Conservation (phyloP, 768 basidiomycete species). For the Termitomyces sp. region DNA sequence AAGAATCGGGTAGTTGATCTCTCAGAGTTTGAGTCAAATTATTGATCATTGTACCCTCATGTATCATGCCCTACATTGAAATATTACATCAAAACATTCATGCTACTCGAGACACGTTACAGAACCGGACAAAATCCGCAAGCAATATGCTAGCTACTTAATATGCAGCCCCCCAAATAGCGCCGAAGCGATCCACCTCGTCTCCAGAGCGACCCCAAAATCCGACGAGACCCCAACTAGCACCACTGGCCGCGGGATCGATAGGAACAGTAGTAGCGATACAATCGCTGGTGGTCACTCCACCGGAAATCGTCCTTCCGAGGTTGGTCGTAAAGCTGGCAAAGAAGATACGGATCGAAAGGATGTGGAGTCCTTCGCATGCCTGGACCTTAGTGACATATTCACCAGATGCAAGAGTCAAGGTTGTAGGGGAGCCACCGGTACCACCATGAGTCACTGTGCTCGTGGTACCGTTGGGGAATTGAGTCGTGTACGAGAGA, state of each 20-base stretch:
- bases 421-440: constrained; percentile 25
- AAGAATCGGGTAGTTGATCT: too few relatives aligned
- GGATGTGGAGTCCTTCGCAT: constrained; percentile 22
- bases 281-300: constrained; percentile 24
- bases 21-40: too few relatives aligned
- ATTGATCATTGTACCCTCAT: neutral
- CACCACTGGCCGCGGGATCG: constrained; percentile 21
- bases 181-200: constrained; percentile 25
- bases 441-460: constrained; percentile 27
- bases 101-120: neutral
- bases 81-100: neutral
- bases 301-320: constrained; percentile 23
- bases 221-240: constrained; percentile 25
- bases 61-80: neutral
- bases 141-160: constrained; percentile 1
- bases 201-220: constrained; percentile 28
- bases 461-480: constrained; percentile 8
- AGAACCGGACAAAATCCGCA: neutral
- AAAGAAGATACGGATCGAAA: constrained; percentile 27
- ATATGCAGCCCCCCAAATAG: constrained; percentile 26
- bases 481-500: constrained; percentile 21
- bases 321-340: constrained; percentile 24
- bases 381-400: constrained; percentile 17
- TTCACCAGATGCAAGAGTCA: constrained; percentile 23
- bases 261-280: constrained; percentile 20